Evolutionary conservation across 371 early-diverging fungal genomes (phyloP).

Genomic region (Syncephalastrum racemosum): DNA sequence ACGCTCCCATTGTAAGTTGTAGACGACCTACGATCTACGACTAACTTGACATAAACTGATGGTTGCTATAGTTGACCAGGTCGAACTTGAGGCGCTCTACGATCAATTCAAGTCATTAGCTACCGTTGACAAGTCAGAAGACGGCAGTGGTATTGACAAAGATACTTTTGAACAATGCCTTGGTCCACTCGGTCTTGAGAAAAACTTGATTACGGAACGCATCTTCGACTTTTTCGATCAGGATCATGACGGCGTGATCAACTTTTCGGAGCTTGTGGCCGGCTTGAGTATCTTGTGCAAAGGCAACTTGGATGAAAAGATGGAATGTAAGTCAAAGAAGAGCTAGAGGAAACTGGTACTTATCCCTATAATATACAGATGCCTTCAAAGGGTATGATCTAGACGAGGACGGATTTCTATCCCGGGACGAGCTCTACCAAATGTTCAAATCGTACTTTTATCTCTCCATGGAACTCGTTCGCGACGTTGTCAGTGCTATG

Average conservation of each 20-base stretch:
- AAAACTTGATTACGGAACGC: slow-evolving; percentile 84
- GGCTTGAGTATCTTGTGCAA: slow-evolving; percentile 85
- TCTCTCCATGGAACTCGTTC: slow-evolving; percentile 83
- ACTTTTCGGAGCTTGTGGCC: slow-evolving; percentile 80
- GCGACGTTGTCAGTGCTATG: slow-evolving; percentile 89
- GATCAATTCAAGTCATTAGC: slow-evolving; percentile 84
- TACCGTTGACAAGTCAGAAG: slow-evolving; percentile 52
- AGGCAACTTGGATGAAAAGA: slow-evolving; percentile 87
- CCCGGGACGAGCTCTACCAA: slow-evolving; percentile 80
- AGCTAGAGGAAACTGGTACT: background rate
- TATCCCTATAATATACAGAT: slow-evolving; percentile 42
- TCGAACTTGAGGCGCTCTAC: slow-evolving; percentile 85
- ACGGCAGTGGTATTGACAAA: slow-evolving; percentile 71
- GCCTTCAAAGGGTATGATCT: slow-evolving; percentile 93
- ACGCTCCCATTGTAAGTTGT: slow-evolving; percentile 69
- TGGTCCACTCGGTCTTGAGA: slow-evolving; percentile 83
- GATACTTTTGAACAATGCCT: slow-evolving; percentile 84
- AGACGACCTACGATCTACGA: background rate
- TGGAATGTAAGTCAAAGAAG: slow-evolving; percentile 59
- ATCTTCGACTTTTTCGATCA: slow-evolving; percentile 91
- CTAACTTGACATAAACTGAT: background rate
- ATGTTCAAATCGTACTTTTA: slow-evolving; percentile 93
- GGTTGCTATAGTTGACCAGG: slow-evolving; percentile 63
- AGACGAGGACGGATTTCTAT: slow-evolving; percentile 85
- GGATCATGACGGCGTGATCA: slow-evolving; percentile 73